phyloP scores from a whole-genome alignment of 75 land plant species.

The Picea sitchensis region DNA sequence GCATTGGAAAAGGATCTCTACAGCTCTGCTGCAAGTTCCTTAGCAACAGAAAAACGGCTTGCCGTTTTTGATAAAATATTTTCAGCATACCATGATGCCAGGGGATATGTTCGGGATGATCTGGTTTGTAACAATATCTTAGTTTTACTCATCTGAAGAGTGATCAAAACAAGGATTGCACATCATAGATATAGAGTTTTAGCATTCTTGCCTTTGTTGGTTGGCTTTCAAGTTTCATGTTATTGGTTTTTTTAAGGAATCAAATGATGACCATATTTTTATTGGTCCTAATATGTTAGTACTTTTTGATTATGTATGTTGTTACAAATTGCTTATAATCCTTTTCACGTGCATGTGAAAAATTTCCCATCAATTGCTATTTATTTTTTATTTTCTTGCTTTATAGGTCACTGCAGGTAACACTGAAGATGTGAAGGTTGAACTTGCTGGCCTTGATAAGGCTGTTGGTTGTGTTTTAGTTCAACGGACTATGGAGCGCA shows the following conservation, averaged over 20 bases:
- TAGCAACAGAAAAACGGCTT: conserved; percentile 75
- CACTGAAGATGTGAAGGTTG: conserved; percentile 83
- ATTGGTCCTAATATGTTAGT: not conserved
- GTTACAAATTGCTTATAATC: too few species aligned
- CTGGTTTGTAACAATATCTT: conserved; percentile 38
- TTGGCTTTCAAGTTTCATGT: not conserved
- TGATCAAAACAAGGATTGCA: too few species aligned
- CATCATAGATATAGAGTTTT: conserved; percentile 11
- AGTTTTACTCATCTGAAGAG: too few species aligned
- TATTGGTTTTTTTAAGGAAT: not conserved
- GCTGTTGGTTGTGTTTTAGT: conserved; percentile 86
- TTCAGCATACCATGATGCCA: conserved; percentile 88
- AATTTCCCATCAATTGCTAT: not conserved
- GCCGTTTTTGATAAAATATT: conserved; percentile 86
- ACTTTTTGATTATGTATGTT: not conserved
- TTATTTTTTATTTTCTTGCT: not conserved
- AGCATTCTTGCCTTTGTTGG: not conserved
- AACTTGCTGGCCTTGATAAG: conserved; percentile 83
- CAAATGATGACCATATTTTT: not conserved
- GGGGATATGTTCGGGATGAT: conserved; percentile 77
- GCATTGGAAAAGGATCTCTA: conserved; percentile 82
- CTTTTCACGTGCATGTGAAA: not conserved
- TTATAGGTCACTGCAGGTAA: conserved; percentile 77
- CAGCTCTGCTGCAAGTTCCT: conserved; percentile 42
- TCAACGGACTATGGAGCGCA: conserved; percentile 84